These are phyloP conservation scores for Podospora conica DNA, from an alignment of 495 filamentous ascomycete species.

Conservation along the genomic window DNA sequence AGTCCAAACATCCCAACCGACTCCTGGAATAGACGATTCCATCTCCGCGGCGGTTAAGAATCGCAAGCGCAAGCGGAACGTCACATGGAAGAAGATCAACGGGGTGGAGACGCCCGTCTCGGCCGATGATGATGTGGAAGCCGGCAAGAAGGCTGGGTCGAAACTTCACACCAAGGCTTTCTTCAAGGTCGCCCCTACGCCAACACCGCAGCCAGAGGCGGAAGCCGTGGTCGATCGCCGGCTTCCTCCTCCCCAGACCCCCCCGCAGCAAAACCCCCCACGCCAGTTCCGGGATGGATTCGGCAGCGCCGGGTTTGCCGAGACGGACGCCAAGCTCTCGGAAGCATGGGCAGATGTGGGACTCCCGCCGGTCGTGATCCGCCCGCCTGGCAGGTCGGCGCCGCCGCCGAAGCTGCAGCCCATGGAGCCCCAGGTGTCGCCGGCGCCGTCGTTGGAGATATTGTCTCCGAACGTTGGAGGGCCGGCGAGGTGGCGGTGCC, in stretches of 20 bases:
- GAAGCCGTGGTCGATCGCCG: neutral
- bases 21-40: constrained; percentile 17
- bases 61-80: constrained; percentile 33
- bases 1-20: neutral
- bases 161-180: neutral
- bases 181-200: neutral
- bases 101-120: constrained; percentile 29
- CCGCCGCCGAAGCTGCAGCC: neutral
- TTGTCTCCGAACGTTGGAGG: neutral
- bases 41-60: constrained; percentile 36
- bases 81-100: constrained; percentile 32
- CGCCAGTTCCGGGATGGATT: neutral
- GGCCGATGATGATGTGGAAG: neutral
- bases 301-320: neutral
- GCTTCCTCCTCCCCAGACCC: neutral
- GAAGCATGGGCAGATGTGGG: neutral
- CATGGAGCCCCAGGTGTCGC: neutral
- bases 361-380: neutral
- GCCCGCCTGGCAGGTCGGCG: neutral
- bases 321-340: neutral
- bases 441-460: neutral
- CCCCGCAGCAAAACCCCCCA: neutral
- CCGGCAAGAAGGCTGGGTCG: neutral
- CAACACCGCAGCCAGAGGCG: neutral
- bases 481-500: neutral